Evolutionary conservation across 371 early-diverging fungal species (phyloP), one percentile per base, ranked within the genome.

Genomic region (Mortierella sp.): DNA sequence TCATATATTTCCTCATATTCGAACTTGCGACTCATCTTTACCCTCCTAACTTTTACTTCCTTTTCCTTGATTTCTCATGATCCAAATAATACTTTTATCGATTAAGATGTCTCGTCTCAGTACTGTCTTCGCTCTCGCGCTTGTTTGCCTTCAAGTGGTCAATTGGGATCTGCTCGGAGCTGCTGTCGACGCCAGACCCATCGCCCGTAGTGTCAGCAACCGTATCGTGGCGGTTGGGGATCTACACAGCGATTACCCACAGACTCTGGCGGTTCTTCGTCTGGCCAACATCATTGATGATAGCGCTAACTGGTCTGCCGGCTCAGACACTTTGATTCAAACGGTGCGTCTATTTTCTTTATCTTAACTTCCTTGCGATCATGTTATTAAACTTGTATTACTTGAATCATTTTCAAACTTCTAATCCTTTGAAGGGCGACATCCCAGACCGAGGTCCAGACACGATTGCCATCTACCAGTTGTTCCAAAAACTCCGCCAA

Each of bases 151-250:
- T 55, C 70, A 64, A 32, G 43, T 45, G 23, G 37, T 57, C 64
- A 37, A 37, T n/a, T 35, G 28, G 35, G 47, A 63, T 10, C 58
- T 29, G 12, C 22, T 45, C 23, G 22, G 45, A 1, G 43, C 61
- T 1, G 53, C 56, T 53, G 42, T 26, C 2, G 17, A 40, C 42
- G 43, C 60, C 28, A 8, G 35, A 42, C 60, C 60, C 12, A 10
- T 32, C n/a, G 9, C 58, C 29, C 31, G 34, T n/a, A 19, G 17
- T 37, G 73, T 56, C 23, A 70, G 66, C 53, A 66, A 75, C 31
- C 91, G 93, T 17, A 91, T 93, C 59, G 88, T 93, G 10, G 94
- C 93, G 22, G 77, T 93, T 53, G 94, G 94, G 8, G 95, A 95
- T 83, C 80, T 94, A 28, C 95, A 95, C 70, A 93, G 93, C 6